These are phyloP conservation scores for Lipomyces orientalis DNA, from an alignment of 805 yeast genomes.

Conservation along the genomic window DNA sequence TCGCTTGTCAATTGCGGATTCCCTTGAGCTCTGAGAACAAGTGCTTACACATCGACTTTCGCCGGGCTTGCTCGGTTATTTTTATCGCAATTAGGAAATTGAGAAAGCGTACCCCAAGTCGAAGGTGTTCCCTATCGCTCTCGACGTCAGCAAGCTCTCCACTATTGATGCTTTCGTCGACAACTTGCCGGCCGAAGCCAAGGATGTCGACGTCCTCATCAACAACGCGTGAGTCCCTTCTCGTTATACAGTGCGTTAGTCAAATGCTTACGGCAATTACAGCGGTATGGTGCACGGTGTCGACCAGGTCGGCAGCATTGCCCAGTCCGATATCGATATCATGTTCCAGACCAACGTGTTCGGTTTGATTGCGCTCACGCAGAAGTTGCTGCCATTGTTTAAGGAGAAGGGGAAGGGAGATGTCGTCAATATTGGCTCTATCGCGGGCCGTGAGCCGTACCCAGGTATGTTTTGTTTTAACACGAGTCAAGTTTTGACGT, in stretches of 20 bases:
- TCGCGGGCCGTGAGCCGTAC: conserved; percentile 74
- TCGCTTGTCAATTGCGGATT: not conserved
- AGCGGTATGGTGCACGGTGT: conserved; percentile 71
- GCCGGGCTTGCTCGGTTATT: conserved; percentile 1
- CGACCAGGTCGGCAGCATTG: conserved; percentile 74
- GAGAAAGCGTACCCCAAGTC: conserved; percentile 54
- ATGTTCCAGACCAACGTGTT: conserved; percentile 89
- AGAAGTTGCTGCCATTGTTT: conserved; percentile 73
- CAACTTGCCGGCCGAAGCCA: conserved; percentile 59
- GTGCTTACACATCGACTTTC: not conserved
- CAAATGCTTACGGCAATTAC: conserved; percentile 2
- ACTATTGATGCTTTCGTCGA: conserved; percentile 59
- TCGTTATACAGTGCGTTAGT: not conserved
- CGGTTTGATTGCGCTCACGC: conserved; percentile 84
- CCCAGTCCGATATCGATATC: conserved; percentile 64
- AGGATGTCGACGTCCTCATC: conserved; percentile 63
- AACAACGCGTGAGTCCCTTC: conserved; percentile 59
- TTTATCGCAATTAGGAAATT: conserved; percentile 45
- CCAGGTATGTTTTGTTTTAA: conserved; percentile 45
- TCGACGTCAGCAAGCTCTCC: conserved; percentile 64
- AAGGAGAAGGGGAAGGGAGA: conserved; percentile 68
- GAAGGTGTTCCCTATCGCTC: conserved; percentile 52
- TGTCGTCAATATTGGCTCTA: conserved; percentile 68
- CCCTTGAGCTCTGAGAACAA: not conserved
- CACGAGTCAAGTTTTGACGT: not conserved